Evolutionary conservation across 371 early-diverging fungal species (phyloP).

Genomic region (Dichotomocladium elegans): DNA sequence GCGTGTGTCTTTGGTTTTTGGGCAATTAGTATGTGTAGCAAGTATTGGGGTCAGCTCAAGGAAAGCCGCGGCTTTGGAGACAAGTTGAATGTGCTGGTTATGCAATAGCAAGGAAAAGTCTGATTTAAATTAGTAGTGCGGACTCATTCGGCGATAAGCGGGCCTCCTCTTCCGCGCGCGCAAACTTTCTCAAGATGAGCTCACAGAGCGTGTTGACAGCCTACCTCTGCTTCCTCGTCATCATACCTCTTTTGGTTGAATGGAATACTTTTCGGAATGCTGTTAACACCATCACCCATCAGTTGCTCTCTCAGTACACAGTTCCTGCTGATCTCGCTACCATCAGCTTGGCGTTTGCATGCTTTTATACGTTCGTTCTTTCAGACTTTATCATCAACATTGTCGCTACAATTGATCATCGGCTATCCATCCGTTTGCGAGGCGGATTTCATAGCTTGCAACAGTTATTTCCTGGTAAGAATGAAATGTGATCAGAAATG

Average conservation of each 20-base stretch:
- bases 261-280: constrained; percentile 9
- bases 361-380: constrained; percentile 1
- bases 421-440: background rate
- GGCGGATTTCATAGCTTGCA: background rate
- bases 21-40: too few species aligned
- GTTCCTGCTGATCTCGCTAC: constrained; percentile 3
- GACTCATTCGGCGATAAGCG: too few species aligned
- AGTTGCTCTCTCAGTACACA: background rate
- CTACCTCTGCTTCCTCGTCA: background rate
- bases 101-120: too few species aligned
- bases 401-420: background rate
- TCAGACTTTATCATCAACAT: constrained; percentile 1
- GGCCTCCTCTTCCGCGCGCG: too few species aligned
- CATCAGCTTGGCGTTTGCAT: background rate
- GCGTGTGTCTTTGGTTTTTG: too few species aligned
- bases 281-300: constrained; percentile 1
- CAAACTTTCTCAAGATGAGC: too few species aligned
- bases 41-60: too few species aligned
- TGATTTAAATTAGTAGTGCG: too few species aligned
- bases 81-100: too few species aligned
- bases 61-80: too few species aligned
- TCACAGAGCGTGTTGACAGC: background rate
- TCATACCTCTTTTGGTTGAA: constrained; percentile 2
- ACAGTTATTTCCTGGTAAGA: constrained; percentile 17
- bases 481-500: too few species aligned